Conservation (phyloP, 2,329 filamentous ascomycete genomes). For the Neonectria hederae region DNA sequence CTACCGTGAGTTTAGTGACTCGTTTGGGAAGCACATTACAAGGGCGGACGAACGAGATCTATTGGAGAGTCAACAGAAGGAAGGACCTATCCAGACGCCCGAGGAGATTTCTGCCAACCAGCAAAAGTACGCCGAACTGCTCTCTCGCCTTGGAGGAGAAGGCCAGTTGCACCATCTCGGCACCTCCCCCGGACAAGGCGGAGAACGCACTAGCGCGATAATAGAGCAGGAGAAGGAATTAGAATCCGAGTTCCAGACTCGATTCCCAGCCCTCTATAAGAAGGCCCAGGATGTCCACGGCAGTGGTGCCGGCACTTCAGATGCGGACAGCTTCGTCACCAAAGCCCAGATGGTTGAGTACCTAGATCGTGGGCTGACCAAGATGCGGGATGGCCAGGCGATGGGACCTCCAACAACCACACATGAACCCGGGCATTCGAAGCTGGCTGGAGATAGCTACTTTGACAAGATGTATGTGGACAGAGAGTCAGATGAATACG, state of each 20-base stretch:
- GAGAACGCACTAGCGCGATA: conserved; percentile 53
- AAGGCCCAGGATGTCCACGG: conserved; percentile 53
- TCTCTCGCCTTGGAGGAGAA: conserved; percentile 55
- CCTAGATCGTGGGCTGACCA: conserved; percentile 57
- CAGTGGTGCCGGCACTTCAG: conserved; percentile 42
- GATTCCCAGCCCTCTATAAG: conserved; percentile 56
- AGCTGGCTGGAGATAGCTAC: conserved; percentile 44
- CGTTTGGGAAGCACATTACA: conserved; percentile 61
- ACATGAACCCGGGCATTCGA: conserved; percentile 44
- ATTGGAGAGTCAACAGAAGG: conserved; percentile 48
- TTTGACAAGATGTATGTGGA: conserved; percentile 39
- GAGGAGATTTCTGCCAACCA: conserved; percentile 44
- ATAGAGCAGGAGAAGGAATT: conserved; percentile 58
- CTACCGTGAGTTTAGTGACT: conserved; percentile 63
- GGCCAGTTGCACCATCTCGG: conserved; percentile 51
- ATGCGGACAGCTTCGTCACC: conserved; percentile 51
- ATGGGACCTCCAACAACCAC: conserved; percentile 27
- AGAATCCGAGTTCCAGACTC: conserved; percentile 58
- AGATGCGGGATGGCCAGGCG: conserved; percentile 49
- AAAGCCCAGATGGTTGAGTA: conserved; percentile 60
- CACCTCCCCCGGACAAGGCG: conserved; percentile 50
- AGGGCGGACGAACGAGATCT: conserved; percentile 52
- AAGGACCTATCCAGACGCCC: conserved; percentile 23
- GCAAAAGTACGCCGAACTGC: conserved; percentile 56
- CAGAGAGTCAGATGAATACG: conserved; percentile 48